These are phyloP conservation scores for Candida xiaguanensis DNA, from an alignment of 805 yeast species.

Conservation along the genomic window DNA sequence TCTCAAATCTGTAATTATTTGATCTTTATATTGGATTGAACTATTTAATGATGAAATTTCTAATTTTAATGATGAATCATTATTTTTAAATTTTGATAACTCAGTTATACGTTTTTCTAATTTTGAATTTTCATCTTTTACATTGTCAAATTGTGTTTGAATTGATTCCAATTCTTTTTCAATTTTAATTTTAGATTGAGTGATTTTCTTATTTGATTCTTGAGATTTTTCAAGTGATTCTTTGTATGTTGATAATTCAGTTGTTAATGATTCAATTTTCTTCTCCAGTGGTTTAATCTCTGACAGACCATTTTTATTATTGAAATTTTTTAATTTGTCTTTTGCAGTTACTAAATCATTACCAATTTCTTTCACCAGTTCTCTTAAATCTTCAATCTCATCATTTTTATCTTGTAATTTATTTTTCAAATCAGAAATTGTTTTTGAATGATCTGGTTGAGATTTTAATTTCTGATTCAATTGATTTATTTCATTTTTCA, in stretches of 20 bases:
- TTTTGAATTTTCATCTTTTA: conserved; percentile 35
- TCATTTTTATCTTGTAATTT: conserved; percentile 44
- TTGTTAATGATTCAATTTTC: background rate
- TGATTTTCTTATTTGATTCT: conserved; percentile 2
- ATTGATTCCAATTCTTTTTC: conserved; percentile 15
- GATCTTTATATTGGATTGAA: conserved; percentile 44
- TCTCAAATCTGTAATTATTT: conserved; percentile 34
- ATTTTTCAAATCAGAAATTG: conserved; percentile 14
- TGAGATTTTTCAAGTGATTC: conserved; percentile 6
- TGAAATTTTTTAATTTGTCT: conserved; percentile 59
- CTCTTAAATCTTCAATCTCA: conserved; percentile 69
- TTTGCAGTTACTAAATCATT: conserved; percentile 72
- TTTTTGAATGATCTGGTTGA: conserved; percentile 7
- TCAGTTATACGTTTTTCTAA: conserved; percentile 30
- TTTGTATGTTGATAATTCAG: conserved; percentile 1
- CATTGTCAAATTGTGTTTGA: conserved; percentile 21
- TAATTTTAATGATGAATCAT: conserved; percentile 44
- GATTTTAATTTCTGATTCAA: background rate
- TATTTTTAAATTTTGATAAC: conserved; percentile 25
- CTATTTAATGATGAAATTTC: conserved; percentile 47
- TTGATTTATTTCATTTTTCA: conserved; percentile 5
- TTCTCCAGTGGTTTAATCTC: conserved; percentile 1
- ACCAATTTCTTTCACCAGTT: conserved; percentile 74
- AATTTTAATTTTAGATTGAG: conserved; percentile 8
- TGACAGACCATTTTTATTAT: background rate